Evolutionary conservation across 2,329 filamentous ascomycete species (phyloP), one percentile per base, ranked within the genome.

Genomic region (Stemphylium lycopersici): DNA sequence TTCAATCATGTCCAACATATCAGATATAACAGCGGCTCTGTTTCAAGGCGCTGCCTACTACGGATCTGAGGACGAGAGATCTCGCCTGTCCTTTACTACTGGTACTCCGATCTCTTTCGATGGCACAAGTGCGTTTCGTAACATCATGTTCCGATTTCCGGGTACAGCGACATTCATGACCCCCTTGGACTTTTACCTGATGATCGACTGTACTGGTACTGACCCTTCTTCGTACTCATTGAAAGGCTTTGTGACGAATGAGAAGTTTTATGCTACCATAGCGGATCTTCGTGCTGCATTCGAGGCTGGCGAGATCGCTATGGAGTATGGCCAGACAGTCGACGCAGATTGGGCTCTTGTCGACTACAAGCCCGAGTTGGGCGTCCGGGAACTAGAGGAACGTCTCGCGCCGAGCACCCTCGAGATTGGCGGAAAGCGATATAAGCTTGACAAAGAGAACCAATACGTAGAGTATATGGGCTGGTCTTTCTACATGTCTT

Each of bases 401-500:
- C 47, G 77, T 78, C 20, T 75, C 83, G 47, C 72, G 70, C 26
- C 78, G 72, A 13, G 67, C 66, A 37, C 79, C 69, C 34, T 73
- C 67, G 37, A 78, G 47, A 74, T 77, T 18, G 74, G 74, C 41
- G 77, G 77, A 5, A 68, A 75, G 39, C 72, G 80, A 7, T 81
- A 76, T 56, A 64, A 65, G 3, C 70, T 82, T 8, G 79, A 82
- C 47, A 52, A 62, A 6, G 62, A 76, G 24, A 59, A 76, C 10
- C 75, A 79, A 48, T 82, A 80, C 47, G 72, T 82, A 24, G 71
- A 79, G 53, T 82, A 78, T 75, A 80, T 82, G 78, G 79, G 76
- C 37, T 83, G 76, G 57, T 76, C 68, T 41, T 83, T 85, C 61
- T 85, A 80, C 58, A 72, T 84, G n/a, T 75, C 73, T 3, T 82